A percentile compares a stretch with the other conserved stretches of the same genome.
Conservation (phyloP, 73 alveolate genomes). For the Symbiodinium pilosum region DNA sequence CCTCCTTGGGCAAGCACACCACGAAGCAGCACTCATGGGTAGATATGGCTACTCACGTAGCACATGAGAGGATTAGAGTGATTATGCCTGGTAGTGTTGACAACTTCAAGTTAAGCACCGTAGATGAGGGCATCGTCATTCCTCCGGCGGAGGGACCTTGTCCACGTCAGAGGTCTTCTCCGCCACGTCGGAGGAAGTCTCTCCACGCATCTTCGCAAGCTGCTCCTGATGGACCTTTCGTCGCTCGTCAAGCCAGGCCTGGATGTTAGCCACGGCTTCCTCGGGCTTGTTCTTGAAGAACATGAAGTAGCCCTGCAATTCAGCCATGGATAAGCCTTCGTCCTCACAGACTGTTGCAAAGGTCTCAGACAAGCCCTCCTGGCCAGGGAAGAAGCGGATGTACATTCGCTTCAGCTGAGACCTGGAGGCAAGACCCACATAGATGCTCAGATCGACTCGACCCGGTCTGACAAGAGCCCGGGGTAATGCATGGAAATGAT, state of each 20-base stretch:
- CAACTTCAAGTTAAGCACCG: too few relatives aligned
- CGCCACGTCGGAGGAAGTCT: neutral
- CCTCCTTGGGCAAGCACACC: too few relatives aligned
- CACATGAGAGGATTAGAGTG: too few relatives aligned
- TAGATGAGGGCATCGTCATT: neutral
- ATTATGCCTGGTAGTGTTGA: too few relatives aligned
- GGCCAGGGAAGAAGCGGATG: conserved; percentile 81
- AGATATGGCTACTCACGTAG: too few relatives aligned
- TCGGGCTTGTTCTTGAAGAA: conserved; percentile 92
- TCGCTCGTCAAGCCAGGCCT: conserved; percentile 53
- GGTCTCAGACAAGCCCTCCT: conserved; percentile 72
- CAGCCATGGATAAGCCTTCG: conserved; percentile 86
- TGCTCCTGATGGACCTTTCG: conserved; percentile 59
- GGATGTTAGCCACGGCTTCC: conserved; percentile 67
- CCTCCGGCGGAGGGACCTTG: neutral
- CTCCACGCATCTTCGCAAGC: neutral
- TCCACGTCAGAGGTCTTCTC: neutral
- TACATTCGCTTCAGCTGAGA: conserved; percentile 78
- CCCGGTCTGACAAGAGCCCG: conserved; percentile 83
- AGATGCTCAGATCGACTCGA: conserved; percentile 78
- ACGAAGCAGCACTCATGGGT: too few relatives aligned
- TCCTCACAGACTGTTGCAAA: conserved; percentile 91
- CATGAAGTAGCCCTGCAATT: conserved; percentile 94
- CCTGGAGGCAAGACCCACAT: conserved; percentile 6
- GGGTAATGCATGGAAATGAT: conserved; percentile 75